Percentiles rank a stretch among this genome's conserved stretches.
Evolutionary conservation across 1,284 basidiomycete species (phyloP).

Genomic region (Rhizoctonia solani): DNA sequence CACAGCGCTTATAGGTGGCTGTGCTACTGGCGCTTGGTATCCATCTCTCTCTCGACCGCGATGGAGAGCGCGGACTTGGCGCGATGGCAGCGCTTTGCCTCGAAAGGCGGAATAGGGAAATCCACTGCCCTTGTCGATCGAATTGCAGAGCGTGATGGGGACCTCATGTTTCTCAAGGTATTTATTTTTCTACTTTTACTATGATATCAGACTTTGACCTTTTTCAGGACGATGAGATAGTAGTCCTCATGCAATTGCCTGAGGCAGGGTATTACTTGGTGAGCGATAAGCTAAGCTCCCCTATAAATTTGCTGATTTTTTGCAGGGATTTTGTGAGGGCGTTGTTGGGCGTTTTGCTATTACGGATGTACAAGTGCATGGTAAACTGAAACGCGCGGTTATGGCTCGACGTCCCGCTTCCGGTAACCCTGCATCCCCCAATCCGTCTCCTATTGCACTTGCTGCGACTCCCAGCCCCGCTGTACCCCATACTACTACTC

Average conservation of each 20-base stretch:
- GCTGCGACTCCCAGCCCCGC: conserved; percentile 39
- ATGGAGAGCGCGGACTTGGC: conserved; percentile 76
- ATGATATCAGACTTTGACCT: not conserved
- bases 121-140: conserved; percentile 75
- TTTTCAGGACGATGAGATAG: conserved; percentile 76
- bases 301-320: conserved; percentile 7
- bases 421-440: conserved; percentile 38
- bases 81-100: conserved; percentile 78
- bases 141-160: conserved; percentile 73
- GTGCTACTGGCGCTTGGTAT: not conserved
- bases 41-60: conserved; percentile 11
- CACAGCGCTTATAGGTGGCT: not conserved
- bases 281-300: conserved; percentile 42
- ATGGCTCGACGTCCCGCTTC: conserved; percentile 63
- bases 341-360: conserved; percentile 83
- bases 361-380: conserved; percentile 69
- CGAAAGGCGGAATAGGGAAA: conserved; percentile 78
- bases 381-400: conserved; percentile 78
- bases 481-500: conserved; percentile 27
- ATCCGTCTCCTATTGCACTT: conserved; percentile 41
- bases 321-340: conserved; percentile 84
- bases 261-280: conserved; percentile 64
- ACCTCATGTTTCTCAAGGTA: conserved; percentile 87
- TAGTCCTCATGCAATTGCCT: conserved; percentile 74
- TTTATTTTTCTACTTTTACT: conserved; percentile 39